phyloP scores from a whole-genome alignment of 2,329 filamentous ascomycete species.

The Colletotrichum cordylinicola region DNA sequence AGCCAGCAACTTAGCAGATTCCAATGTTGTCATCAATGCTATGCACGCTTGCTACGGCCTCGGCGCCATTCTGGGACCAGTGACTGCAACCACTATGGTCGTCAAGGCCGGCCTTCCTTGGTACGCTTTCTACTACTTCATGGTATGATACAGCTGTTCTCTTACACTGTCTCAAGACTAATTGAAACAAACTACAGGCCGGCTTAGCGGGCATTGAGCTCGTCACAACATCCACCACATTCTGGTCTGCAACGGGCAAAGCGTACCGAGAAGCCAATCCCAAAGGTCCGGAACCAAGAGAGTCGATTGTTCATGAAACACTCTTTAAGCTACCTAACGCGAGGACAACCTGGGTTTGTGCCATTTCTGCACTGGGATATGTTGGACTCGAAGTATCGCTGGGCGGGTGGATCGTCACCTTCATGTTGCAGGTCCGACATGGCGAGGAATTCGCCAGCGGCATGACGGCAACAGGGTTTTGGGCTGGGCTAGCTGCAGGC shows the following conservation, averaged over 20 bases:
- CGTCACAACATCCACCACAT: conserved; percentile 54
- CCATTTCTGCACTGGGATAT: conserved; percentile 78
- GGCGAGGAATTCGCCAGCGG: conserved; percentile 74
- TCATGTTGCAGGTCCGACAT: conserved; percentile 79
- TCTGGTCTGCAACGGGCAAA: conserved; percentile 66
- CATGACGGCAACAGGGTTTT: conserved; percentile 80
- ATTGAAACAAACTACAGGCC: conserved; percentile 34
- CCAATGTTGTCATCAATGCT: conserved; percentile 76
- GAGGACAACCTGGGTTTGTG: conserved; percentile 66
- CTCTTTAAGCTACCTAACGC: background rate
- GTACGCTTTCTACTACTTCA: conserved; percentile 79
- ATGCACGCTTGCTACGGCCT: conserved; percentile 76
- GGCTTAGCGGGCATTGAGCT: conserved; percentile 62
- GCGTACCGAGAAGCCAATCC: conserved; percentile 52
- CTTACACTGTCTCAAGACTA: background rate
- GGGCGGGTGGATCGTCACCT: conserved; percentile 81
- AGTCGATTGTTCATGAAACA: background rate
- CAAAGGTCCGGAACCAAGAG: background rate
- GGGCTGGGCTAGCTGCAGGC: conserved; percentile 81
- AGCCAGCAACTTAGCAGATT: conserved; percentile 69
- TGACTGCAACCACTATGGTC: conserved; percentile 76
- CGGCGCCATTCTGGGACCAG: conserved; percentile 71
- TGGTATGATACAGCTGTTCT: conserved; percentile 47
- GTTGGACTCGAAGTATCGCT: conserved; percentile 79
- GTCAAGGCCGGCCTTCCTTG: conserved; percentile 63